Base-by-base conservation (phyloP, 2,329 filamentous ascomycete species). In the Ustilaginoidea virens region DNA sequence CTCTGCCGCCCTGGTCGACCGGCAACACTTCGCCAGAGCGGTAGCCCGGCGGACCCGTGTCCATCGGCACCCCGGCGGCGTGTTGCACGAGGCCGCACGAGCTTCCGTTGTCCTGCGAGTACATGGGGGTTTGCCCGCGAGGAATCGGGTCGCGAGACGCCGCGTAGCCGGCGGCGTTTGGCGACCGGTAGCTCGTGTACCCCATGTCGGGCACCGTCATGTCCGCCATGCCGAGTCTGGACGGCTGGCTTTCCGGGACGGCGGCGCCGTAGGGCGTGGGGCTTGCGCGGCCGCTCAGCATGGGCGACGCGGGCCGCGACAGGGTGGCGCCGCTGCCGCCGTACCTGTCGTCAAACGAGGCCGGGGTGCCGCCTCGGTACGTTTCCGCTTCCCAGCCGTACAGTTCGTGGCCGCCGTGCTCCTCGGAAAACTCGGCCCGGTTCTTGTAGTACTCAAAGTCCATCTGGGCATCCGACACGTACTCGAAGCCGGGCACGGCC, bases 361-460 rank as follows among this genome's bases (percentile, higher is more conserved):
- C 60, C 0, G 75, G 74, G 0, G 75, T 80, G 12, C 63, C 69
- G 0, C 74, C 67, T 1, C 76, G 63, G 11, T 66, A 51, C 2
- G 74, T 54, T 36, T 80, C 76, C 15, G 60, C 55, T 2, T 65
- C 53, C 10, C 58, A 63, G 3, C 77, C 78, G 36, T 69, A 77
- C 5, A 76, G 59, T 18, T 71, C 68, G 14, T 79, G 80, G 5
- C 80, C 85, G n/a, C 83, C 83, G 39, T 85, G 79, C 31, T 90
- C 81, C 8, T 85, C 77, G 2, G 74, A 74, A 53, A 96, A 94
- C 41, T 94, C 87, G 2, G 80, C 69, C 1, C 83, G 68, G 51
- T 93, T 78, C 54, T 92, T 94, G 63, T 76, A 96, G 55, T 83
- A 87, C 35, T 83, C 75, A 47, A 92, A 93, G 49, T 93, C 85